Percentiles rank a stretch among this genome's conserved stretches.
Conservation (phyloP, 1,284 basidiomycete species). For the Ganoderma meredithae region DNA sequence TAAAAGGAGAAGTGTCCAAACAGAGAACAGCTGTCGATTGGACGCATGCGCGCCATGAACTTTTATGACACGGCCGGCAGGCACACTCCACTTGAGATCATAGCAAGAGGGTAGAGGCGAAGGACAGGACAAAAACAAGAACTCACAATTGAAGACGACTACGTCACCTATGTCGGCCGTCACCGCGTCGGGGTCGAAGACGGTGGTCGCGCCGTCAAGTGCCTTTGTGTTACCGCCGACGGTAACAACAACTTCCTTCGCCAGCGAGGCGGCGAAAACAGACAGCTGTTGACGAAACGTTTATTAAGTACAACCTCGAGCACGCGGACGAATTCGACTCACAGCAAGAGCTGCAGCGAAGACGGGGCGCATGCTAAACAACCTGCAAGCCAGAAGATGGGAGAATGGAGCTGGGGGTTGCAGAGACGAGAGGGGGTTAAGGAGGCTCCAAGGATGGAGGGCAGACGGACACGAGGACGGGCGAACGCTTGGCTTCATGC, state of each 20-base stretch:
- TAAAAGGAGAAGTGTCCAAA: background rate
- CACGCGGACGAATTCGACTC: constrained; percentile 16
- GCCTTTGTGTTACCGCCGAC: constrained; percentile 52
- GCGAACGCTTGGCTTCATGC: background rate
- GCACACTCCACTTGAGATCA: background rate
- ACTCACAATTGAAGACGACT: constrained; percentile 63
- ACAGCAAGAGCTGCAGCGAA: constrained; percentile 30
- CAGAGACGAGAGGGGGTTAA: background rate
- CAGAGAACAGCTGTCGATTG: background rate
- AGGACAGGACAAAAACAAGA: constrained; percentile 1
- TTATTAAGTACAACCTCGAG: background rate
- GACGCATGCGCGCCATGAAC: background rate
- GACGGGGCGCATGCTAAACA: constrained; percentile 31
- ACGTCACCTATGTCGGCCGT: constrained; percentile 54
- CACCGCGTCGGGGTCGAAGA: constrained; percentile 57
- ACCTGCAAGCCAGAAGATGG: constrained; percentile 13
- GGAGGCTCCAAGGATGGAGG: background rate
- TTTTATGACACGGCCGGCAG: background rate
- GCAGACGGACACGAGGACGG: background rate
- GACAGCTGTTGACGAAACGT: constrained; percentile 27
- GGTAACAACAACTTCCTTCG: constrained; percentile 52
- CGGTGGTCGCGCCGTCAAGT: constrained; percentile 49
- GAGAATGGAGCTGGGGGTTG: constrained; percentile 13
- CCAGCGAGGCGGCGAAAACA: constrained; percentile 35
- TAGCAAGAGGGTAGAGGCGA: background rate